phyloP scores from a whole-genome alignment of 1,284 basidiomycete genomes.

The Ceratobasidium sp. region DNA sequence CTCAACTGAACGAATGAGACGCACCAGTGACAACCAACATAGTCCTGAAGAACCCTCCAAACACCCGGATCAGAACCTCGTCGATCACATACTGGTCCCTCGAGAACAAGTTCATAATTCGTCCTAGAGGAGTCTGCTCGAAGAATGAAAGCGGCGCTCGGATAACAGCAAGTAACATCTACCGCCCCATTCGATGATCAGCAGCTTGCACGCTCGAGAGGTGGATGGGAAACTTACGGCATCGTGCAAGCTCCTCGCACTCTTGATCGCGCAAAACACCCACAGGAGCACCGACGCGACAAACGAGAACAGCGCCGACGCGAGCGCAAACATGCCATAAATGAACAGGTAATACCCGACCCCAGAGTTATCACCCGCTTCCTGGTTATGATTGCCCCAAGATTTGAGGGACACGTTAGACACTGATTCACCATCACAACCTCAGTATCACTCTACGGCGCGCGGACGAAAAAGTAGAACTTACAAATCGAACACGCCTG shows the following conservation, averaged over 20 bases:
- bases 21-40: slow-evolving; percentile 43
- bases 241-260: slow-evolving; percentile 79
- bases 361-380: slow-evolving; percentile 63
- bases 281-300: slow-evolving; percentile 70
- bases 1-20: neutral
- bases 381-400: slow-evolving; percentile 81
- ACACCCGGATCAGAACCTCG: slow-evolving; percentile 74
- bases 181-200: slow-evolving; percentile 21
- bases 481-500: slow-evolving; percentile 54
- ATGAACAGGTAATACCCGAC: slow-evolving; percentile 65
- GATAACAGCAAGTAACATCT: slow-evolving; percentile 82
- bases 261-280: slow-evolving; percentile 79
- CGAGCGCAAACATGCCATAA: slow-evolving; percentile 68
- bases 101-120: slow-evolving; percentile 88
- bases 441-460: neutral
- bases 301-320: slow-evolving; percentile 61
- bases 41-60: slow-evolving; percentile 71
- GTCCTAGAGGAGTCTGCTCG: slow-evolving; percentile 80
- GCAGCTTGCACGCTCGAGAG: slow-evolving; percentile 44
- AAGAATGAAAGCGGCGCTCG: slow-evolving; percentile 86
- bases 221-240: slow-evolving; percentile 56
- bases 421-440: slow-evolving; percentile 30
- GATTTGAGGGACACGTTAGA: slow-evolving; percentile 73
- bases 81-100: slow-evolving; percentile 93
- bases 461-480: slow-evolving; percentile 8